Conservation (phyloP, 140 eudicot species). For the Oenanthe javanica region DNA sequence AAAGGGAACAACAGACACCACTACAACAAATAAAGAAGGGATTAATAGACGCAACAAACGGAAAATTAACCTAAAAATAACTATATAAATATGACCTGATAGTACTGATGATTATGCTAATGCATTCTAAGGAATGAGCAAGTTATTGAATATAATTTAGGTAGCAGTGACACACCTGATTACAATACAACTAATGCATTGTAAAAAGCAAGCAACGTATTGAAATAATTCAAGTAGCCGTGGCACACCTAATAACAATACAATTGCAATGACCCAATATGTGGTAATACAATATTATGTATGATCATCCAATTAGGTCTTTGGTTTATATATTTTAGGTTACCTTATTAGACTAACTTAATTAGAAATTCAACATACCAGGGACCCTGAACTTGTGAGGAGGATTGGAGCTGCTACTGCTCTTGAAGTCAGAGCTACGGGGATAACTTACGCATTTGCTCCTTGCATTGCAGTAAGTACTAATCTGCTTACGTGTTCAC, state of each 20-base stretch:
- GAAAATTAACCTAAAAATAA: neutral
- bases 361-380: conserved; percentile 11
- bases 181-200: neutral
- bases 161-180: neutral
- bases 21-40: neutral
- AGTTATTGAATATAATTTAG: neutral
- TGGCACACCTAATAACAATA: neutral
- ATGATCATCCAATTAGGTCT: neutral
- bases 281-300: neutral
- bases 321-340: neutral
- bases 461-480: conserved; percentile 72
- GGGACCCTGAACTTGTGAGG: conserved; percentile 68
- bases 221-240: neutral
- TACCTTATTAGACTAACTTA: neutral
- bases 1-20: neutral
- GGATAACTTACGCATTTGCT: conserved; percentile 69
- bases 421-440: conserved; percentile 68
- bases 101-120: neutral
- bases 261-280: neutral
- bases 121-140: neutral
- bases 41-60: neutral
- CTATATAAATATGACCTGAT: neutral
- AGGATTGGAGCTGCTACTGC: conserved; percentile 86
- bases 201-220: neutral
- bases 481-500: neutral